Conservation (phyloP, 345 rosid species). For the Ceriops decandra region DNA sequence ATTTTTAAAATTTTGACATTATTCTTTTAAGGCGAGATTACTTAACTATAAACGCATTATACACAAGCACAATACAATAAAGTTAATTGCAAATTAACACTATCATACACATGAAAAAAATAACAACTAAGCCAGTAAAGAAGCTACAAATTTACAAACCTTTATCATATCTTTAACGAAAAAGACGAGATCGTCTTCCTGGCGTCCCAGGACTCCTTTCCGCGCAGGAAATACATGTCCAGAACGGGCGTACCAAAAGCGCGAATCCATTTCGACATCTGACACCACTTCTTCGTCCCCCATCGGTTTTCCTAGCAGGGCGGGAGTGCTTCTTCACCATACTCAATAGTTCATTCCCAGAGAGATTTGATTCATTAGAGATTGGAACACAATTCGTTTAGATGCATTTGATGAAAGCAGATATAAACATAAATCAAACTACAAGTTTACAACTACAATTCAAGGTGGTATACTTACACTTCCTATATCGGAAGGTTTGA, state of each 20-base stretch:
- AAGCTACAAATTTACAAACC: too few relatives aligned
- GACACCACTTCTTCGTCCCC: slow-evolving; percentile 50
- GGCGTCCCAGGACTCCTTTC: slow-evolving; percentile 71
- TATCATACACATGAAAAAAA: background rate
- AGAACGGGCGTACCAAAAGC: slow-evolving; percentile 80
- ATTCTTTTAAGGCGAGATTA: too few relatives aligned
- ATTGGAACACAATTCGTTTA: background rate
- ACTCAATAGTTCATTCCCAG: slow-evolving; percentile 51
- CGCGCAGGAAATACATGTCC: slow-evolving; percentile 72
- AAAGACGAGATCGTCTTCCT: slow-evolving; percentile 86
- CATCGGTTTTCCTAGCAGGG: slow-evolving; percentile 39
- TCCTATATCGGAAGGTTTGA: too few relatives aligned
- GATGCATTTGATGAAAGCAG: too few relatives aligned
- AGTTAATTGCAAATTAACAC: background rate
- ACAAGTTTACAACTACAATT: too few relatives aligned
- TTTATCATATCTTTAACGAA: slow-evolving; percentile 66
- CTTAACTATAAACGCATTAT: too few relatives aligned
- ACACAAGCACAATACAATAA: background rate
- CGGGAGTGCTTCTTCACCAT: slow-evolving; percentile 85
- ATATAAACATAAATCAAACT: too few relatives aligned
- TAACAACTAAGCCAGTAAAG: too few relatives aligned
- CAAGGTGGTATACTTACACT: too few relatives aligned
- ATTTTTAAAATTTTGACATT: too few relatives aligned
- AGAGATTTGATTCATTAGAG: background rate
- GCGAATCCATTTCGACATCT: slow-evolving; percentile 73